A percentile compares a stretch with the other conserved stretches of the same genome.
phyloP scores from a whole-genome alignment of 108 stramenopile genomes.

The Craspedostauros australis region DNA sequence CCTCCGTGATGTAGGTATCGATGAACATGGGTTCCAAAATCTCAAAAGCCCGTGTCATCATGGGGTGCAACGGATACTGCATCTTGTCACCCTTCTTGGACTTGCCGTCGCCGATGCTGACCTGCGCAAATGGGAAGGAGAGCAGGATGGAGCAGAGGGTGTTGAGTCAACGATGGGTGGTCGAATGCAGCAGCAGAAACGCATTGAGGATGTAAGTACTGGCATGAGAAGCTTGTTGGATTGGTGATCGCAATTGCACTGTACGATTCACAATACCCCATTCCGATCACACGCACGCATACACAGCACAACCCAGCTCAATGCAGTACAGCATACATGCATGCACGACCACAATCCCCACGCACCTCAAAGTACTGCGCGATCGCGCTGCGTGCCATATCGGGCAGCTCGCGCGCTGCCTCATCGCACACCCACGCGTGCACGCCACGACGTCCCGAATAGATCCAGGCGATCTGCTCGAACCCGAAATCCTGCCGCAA shows the following conservation, averaged over 20 bases:
- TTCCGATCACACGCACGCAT: background rate
- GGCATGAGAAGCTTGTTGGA: too few relatives aligned
- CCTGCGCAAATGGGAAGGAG: constrained; percentile 15
- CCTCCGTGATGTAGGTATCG: constrained; percentile 62
- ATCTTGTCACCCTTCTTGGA: constrained; percentile 64
- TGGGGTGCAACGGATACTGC: constrained; percentile 79
- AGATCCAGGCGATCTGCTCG: constrained; percentile 95
- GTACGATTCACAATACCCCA: too few relatives aligned
- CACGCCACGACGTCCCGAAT: constrained; percentile 98
- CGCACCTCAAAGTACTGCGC: constrained; percentile 94
- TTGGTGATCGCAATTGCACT: too few relatives aligned
- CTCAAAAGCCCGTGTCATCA: constrained; percentile 76
- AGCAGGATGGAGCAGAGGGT: background rate
- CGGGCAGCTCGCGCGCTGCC: constrained; percentile 74
- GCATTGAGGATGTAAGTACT: too few relatives aligned
- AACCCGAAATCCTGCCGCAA: constrained; percentile 95
- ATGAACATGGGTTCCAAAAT: constrained; percentile 92
- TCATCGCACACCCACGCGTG: constrained; percentile 99
- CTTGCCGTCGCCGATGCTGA: constrained; percentile 54
- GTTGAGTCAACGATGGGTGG: too few relatives aligned
- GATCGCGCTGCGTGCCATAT: constrained; percentile 92
- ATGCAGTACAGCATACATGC: background rate
- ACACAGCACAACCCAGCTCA: background rate
- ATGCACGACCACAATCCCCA: background rate
- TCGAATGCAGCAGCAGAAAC: too few relatives aligned